Evolutionary conservation across 768 basidiomycete species (phyloP).

Genomic region (Ramaria rubella): DNA sequence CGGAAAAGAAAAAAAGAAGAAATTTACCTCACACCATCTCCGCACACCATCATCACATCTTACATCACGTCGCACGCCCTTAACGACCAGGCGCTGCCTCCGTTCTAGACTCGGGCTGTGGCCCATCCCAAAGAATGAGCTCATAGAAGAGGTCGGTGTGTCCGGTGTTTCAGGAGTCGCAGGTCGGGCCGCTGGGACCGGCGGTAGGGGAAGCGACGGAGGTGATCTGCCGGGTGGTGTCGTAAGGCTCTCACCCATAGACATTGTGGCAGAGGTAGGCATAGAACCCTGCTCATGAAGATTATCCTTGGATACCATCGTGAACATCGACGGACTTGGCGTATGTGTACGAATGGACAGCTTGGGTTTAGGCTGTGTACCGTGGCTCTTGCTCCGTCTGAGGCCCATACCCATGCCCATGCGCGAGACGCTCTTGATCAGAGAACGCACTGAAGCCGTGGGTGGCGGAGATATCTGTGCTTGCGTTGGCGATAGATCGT

Average conservation of each 20-base stretch:
- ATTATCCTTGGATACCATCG: neutral
- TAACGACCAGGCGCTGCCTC: neutral
- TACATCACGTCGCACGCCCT: neutral
- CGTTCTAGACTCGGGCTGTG: neutral
- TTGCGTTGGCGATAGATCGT: too few relatives aligned
- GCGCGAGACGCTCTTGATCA: neutral
- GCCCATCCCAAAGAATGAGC: neutral
- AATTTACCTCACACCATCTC: neutral
- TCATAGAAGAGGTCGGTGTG: conserved; percentile 3
- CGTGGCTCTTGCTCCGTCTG: neutral
- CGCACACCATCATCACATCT: conserved; percentile 1
- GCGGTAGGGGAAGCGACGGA: neutral
- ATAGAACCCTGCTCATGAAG: too few relatives aligned
- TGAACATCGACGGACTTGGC: neutral
- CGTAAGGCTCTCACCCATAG: neutral
- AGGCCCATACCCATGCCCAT: neutral
- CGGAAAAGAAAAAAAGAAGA: neutral
- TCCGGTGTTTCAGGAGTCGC: neutral
- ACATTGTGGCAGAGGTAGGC: too few relatives aligned
- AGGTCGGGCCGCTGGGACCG: neutral
- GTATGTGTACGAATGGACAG: neutral
- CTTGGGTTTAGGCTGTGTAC: neutral
- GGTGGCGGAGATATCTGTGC: neutral
- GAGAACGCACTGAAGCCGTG: neutral
- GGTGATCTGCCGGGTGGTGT: neutral